A percentile compares a stretch with the other conserved stretches of the same genome.
These are phyloP conservation scores for Botryotinia calthae DNA, from an alignment of 2,329 filamentous ascomycete genomes.

Conservation along the genomic window DNA sequence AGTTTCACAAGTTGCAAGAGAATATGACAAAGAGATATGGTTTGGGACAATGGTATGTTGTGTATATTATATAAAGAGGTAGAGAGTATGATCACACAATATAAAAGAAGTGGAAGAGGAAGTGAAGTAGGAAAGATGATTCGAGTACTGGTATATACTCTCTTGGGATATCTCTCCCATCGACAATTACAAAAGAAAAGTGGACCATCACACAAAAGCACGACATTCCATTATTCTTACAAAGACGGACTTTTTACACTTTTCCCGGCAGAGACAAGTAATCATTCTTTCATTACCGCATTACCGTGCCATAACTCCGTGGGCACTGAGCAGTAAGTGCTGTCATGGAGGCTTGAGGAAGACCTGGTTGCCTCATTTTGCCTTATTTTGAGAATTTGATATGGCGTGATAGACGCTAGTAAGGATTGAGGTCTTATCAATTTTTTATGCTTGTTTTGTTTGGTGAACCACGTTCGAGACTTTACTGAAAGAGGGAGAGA, in stretches of 20 bases:
- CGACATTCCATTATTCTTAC: constrained; percentile 18
- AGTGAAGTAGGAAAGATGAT: background rate
- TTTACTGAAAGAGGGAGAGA: background rate
- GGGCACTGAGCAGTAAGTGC: background rate
- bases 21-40: background rate
- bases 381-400: constrained; percentile 5
- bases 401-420: constrained; percentile 23
- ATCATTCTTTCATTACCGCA: background rate
- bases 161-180: background rate
- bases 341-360: background rate
- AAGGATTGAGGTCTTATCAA: background rate
- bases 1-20: background rate
- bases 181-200: constrained; percentile 3
- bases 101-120: background rate
- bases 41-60: background rate
- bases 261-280: background rate
- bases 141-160: constrained; percentile 17
- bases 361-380: background rate
- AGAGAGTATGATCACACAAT: background rate
- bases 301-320: constrained; percentile 2
- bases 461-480: background rate
- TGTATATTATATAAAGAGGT: constrained; percentile 6
- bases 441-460: background rate
- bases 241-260: constrained; percentile 4
- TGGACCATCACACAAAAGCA: constrained; percentile 14